Conservation (phyloP, 148 eudicot species). For the Linanthus parryae region DNA sequence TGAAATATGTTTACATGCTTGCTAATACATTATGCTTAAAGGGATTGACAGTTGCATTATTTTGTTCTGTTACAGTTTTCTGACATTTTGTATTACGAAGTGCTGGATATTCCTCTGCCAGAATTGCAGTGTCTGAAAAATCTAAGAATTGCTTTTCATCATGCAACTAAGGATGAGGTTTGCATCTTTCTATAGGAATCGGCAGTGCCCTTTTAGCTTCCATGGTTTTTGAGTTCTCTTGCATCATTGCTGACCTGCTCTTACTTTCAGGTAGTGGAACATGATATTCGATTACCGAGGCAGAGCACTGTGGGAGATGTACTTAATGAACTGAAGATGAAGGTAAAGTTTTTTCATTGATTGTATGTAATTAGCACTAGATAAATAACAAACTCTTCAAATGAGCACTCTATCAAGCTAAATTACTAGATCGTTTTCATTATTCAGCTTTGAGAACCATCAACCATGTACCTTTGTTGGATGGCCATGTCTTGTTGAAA, state of each 20-base stretch:
- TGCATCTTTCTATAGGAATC: not conserved
- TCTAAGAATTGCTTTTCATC: slow-evolving; percentile 79
- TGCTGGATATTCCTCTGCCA: slow-evolving; percentile 89
- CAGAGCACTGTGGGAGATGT: slow-evolving; percentile 90
- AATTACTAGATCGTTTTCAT: too few species aligned
- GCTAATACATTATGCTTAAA: too few species aligned
- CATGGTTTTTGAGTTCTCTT: slow-evolving; percentile 3
- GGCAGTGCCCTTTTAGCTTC: not conserved
- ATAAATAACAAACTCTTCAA: too few species aligned
- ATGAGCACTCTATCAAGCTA: too few species aligned
- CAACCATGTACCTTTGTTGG: too few species aligned
- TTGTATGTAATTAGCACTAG: too few species aligned
- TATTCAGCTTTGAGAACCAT: too few species aligned
- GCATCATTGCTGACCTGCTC: slow-evolving; percentile 12
- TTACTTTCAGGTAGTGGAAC: slow-evolving; percentile 53
- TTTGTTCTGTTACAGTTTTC: slow-evolving; percentile 42
- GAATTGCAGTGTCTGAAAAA: slow-evolving; percentile 85
- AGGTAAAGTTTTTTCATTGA: slow-evolving; percentile 16
- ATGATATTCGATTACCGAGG: slow-evolving; percentile 72
- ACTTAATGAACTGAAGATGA: slow-evolving; percentile 66
- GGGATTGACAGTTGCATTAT: not conserved
- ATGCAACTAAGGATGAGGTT: slow-evolving; percentile 86
- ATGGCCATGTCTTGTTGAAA: too few species aligned
- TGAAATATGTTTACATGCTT: not conserved
- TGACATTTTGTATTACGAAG: slow-evolving; percentile 92